phyloP scores from a whole-genome alignment of 2,329 filamentous ascomycete species.

The Cercospora sp. region DNA sequence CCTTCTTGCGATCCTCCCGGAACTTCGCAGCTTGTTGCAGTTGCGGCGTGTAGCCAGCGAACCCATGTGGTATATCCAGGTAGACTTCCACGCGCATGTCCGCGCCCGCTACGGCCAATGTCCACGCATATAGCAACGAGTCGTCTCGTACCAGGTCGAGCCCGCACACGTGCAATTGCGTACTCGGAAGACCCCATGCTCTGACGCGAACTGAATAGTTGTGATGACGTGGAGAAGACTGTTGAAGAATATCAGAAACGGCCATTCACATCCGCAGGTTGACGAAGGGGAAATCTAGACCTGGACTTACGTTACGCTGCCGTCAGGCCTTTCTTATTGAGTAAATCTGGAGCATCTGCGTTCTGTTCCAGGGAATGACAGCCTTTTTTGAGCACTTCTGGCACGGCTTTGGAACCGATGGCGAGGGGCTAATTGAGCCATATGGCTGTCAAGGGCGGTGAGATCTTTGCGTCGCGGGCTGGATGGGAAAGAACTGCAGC shows the following conservation, averaged over 20 bases:
- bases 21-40: constrained; percentile 31
- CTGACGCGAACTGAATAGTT: background rate
- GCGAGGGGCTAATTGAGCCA: constrained; percentile 46
- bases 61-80: constrained; percentile 38
- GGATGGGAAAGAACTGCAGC: constrained; percentile 44
- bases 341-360: constrained; percentile 38
- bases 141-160: constrained; percentile 52
- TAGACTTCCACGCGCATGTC: constrained; percentile 48
- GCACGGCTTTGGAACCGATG: constrained; percentile 40
- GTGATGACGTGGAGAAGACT: constrained; percentile 6
- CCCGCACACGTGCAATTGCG: constrained; percentile 48
- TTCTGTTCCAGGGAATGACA: constrained; percentile 46
- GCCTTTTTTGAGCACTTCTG: constrained; percentile 41
- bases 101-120: constrained; percentile 45
- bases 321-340: constrained; percentile 41
- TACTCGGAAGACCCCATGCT: constrained; percentile 45
- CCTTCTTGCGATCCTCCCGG: constrained; percentile 34
- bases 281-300: background rate
- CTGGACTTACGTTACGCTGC: background rate
- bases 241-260: constrained; percentile 35
- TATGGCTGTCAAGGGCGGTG: constrained; percentile 47
- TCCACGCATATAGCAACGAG: constrained; percentile 47
- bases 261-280: background rate
- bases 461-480: constrained; percentile 44
- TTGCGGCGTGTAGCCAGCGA: constrained; percentile 20